Conservation (phyloP, 306 rosid genomes). For the Lotus japonicus region DNA sequence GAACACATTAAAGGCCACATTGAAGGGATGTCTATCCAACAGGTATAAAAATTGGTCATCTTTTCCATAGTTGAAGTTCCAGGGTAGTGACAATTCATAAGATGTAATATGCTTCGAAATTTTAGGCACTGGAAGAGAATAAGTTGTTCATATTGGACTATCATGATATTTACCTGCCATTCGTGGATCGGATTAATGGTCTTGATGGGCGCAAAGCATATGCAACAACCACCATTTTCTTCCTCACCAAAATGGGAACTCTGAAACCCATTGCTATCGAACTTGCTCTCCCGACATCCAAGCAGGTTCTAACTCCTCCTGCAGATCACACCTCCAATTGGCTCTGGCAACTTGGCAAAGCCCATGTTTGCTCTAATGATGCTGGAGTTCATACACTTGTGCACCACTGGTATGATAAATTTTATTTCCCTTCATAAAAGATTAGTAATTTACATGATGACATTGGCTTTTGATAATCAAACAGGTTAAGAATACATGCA, state of each 20-base stretch:
- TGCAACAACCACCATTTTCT: constrained; percentile 39
- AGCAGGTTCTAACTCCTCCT: constrained; percentile 30
- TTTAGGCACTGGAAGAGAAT: constrained; percentile 35
- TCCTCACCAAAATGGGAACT: constrained; percentile 34
- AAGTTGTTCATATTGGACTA: constrained; percentile 36
- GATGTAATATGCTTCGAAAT: background rate
- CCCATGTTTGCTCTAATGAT: constrained; percentile 40
- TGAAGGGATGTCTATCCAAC: constrained; percentile 38
- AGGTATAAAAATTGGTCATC: constrained; percentile 17
- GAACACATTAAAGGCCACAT: constrained; percentile 40
- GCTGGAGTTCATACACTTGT: constrained; percentile 30
- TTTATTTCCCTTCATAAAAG: background rate
- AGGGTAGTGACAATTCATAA: background rate
- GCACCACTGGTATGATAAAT: constrained; percentile 37
- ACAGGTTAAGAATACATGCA: constrained; percentile 43
- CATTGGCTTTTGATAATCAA: background rate
- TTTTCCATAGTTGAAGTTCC: background rate
- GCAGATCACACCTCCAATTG: constrained; percentile 34
- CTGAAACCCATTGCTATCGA: constrained; percentile 40
- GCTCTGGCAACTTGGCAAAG: constrained; percentile 44
- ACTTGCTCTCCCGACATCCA: constrained; percentile 33
- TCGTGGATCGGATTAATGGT: constrained; percentile 31
- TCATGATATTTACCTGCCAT: constrained; percentile 34
- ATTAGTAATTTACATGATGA: background rate
- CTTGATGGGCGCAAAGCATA: constrained; percentile 35